phyloP scores from a whole-genome alignment of 805 yeast species.

The Kodamaea leandrae region DNA sequence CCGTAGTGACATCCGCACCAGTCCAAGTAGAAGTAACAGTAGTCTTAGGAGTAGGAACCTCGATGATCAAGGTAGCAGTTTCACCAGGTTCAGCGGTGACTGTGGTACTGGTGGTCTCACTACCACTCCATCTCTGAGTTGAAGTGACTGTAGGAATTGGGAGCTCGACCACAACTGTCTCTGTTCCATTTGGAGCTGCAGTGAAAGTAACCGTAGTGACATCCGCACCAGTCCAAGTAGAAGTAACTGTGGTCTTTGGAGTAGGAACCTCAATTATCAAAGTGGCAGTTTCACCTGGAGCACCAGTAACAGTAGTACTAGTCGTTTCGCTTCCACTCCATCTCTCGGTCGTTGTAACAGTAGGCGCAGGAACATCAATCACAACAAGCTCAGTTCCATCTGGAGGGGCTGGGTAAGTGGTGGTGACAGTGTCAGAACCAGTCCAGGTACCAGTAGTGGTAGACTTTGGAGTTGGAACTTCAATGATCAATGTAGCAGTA shows the following conservation, averaged over 20 bases:
- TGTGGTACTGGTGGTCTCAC: not conserved
- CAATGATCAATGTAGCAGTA: constrained; percentile 14
- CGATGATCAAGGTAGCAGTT: constrained; percentile 8
- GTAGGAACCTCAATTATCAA: constrained; percentile 10
- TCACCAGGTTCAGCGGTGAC: constrained; percentile 5
- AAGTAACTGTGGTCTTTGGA: constrained; percentile 8
- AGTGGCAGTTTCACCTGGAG: constrained; percentile 11
- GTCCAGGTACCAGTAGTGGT: constrained; percentile 10
- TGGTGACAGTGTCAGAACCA: constrained; percentile 14
- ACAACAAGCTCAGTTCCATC: constrained; percentile 12
- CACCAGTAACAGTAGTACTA: constrained; percentile 8
- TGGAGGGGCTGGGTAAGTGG: constrained; percentile 11
- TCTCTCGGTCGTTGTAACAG: constrained; percentile 1
- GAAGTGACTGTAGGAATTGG: constrained; percentile 2
- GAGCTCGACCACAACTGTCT: constrained; percentile 10
- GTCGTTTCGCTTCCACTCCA: constrained; percentile 7
- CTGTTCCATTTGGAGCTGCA: constrained; percentile 10
- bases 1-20: not conserved
- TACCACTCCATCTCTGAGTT: constrained; percentile 1
- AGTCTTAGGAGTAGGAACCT: constrained; percentile 9
- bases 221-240: constrained; percentile 7
- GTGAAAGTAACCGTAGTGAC: constrained; percentile 4
- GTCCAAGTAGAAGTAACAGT: constrained; percentile 5
- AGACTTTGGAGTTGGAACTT: constrained; percentile 14
- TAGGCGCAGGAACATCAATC: constrained; percentile 13